phyloP scores from a whole-genome alignment of 306 rosid species.

The Carpinus viminea region DNA sequence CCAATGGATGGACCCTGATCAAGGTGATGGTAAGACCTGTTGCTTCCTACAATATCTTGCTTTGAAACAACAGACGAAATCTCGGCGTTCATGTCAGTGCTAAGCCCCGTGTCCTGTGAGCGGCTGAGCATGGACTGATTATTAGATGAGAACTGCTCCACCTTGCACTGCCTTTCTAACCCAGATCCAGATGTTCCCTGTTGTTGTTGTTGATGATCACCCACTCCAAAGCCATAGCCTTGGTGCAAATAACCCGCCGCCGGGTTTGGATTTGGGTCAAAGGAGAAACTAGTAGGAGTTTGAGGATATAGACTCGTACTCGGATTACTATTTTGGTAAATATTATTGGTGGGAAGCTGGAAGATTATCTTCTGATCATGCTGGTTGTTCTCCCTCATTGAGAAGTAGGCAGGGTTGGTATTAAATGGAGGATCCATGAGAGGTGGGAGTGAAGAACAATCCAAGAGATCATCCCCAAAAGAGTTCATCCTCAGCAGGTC shows the following conservation, averaged over 20 bases:
- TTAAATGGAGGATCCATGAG: slow-evolving; percentile 54
- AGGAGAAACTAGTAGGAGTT: slow-evolving; percentile 21
- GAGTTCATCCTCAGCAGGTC: slow-evolving; percentile 45
- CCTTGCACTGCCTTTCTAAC: slow-evolving; percentile 47
- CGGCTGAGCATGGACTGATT: slow-evolving; percentile 59
- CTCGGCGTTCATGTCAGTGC: slow-evolving; percentile 66
- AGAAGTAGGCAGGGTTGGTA: neutral
- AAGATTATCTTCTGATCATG: slow-evolving; percentile 28
- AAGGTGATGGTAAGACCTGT: slow-evolving; percentile 42
- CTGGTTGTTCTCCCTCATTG: slow-evolving; percentile 4
- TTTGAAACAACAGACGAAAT: slow-evolving; percentile 62
- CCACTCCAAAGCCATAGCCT: slow-evolving; percentile 16
- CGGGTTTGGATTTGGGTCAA: slow-evolving; percentile 25
- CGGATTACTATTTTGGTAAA: slow-evolving; percentile 21
- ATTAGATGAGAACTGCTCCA: slow-evolving; percentile 63
- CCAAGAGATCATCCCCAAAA: slow-evolving; percentile 54
- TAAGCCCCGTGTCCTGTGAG: slow-evolving; percentile 70
- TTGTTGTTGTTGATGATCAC: slow-evolving; percentile 6
- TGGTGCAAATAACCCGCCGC: slow-evolving; percentile 33
- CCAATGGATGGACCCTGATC: slow-evolving; percentile 40
- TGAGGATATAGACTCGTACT: slow-evolving; percentile 13
- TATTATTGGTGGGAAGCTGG: slow-evolving; percentile 30
- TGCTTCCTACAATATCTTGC: slow-evolving; percentile 34
- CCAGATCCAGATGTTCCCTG: neutral
- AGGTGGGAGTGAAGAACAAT: slow-evolving; percentile 73